Base-by-base conservation (phyloP, 2,329 filamentous ascomycete genomes). In the Colletotrichum agaves region DNA sequence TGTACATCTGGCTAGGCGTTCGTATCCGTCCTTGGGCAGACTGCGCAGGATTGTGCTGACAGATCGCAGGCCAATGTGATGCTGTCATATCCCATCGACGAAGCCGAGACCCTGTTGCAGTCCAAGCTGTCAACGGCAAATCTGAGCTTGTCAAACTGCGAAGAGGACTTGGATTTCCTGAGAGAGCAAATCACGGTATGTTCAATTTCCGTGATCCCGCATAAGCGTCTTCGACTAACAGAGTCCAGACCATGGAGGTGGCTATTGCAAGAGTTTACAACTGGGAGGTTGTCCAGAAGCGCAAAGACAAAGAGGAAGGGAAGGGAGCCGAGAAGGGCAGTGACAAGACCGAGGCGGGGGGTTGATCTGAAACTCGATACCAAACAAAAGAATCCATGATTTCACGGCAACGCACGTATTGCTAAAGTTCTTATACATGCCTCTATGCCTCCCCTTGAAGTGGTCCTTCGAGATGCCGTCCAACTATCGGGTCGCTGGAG, bases 211-310 rank as follows among this genome's bases (percentile, higher is more conserved):
- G 7, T 3, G 33, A 10, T 2, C 33, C 33, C 3, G 11, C 12
- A 5, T 3, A 31, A 23, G 4, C 23, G 3, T 8, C 33, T 39
- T 57, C 37, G 50, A 61, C 57, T 61, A 74, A 71, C 69, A 66
- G 7, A 64, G 23, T 46, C n/a, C 72, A 97, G 93, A 98, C 94
- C 0, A 91, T 99, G 84, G 96, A 99, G 80, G 96, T 99, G 37
- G 96, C 96, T 4, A 94, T 95, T 44, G 96, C 96, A 21, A 87
- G 96, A 71, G 94, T 99, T n/a, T 98, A 99, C 81, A 99, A 99
- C 80, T 98, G 96, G 95, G 96, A 99, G 75, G 94, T 99, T 4
- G 93, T 95, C 47, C 93, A 97, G 83, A 93, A 97, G 81, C 87
- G 96, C 73, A 98, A 97, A 84, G 94, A 97, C 69, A 96, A 94